phyloP scores from a whole-genome alignment of 768 basidiomycete species.

The Cystobasidium tubakii region DNA sequence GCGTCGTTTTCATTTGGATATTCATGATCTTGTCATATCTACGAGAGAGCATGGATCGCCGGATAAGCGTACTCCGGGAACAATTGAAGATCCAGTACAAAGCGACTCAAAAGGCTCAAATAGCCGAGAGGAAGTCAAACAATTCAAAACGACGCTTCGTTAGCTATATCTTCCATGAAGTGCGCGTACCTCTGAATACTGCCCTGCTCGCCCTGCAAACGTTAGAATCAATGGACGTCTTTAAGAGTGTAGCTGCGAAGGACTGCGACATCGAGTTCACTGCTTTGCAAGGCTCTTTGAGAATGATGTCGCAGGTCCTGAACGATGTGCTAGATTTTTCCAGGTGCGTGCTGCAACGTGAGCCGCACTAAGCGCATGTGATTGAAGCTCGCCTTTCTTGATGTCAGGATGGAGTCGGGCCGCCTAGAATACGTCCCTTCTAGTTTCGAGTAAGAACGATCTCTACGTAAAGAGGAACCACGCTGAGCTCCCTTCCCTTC shows the following conservation, averaged over 20 bases:
- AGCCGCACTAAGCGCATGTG: background rate
- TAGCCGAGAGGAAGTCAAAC: slow-evolving; percentile 57
- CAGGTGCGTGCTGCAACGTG: background rate
- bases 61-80: slow-evolving; percentile 52
- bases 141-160: slow-evolving; percentile 75
- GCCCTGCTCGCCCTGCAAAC: slow-evolving; percentile 74
- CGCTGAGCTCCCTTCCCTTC: slow-evolving; percentile 51
- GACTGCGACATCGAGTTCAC: slow-evolving; percentile 63
- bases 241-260: slow-evolving; percentile 53
- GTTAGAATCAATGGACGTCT: slow-evolving; percentile 69
- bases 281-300: slow-evolving; percentile 71
- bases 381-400: background rate
- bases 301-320: slow-evolving; percentile 68
- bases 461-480: background rate
- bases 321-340: slow-evolving; percentile 54
- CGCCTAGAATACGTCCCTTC: background rate
- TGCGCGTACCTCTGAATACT: slow-evolving; percentile 45
- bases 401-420: slow-evolving; percentile 5
- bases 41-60: slow-evolving; percentile 52
- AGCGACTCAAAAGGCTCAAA: slow-evolving; percentile 66
- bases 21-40: slow-evolving; percentile 62
- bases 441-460: background rate
- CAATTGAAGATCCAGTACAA: slow-evolving; percentile 69
- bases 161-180: slow-evolving; percentile 54
- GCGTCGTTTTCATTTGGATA: slow-evolving; percentile 65